Conservation (phyloP, 1,284 basidiomycete genomes). For the Sparassis latifolia region DNA sequence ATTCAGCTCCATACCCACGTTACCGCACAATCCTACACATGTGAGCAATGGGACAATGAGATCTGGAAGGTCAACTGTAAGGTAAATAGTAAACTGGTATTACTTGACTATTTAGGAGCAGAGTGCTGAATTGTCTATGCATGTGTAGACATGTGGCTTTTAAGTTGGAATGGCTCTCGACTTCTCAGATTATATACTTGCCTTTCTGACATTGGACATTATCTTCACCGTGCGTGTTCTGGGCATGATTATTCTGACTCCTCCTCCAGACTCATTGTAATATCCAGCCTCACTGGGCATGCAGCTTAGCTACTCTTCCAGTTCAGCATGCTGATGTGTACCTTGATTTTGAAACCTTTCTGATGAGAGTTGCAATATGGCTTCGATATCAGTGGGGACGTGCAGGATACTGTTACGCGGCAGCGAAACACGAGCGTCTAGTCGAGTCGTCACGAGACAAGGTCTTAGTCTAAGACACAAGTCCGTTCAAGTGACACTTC, state of each 20-base stretch:
- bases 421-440: too few species aligned
- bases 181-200: not conserved
- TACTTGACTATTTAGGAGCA: too few species aligned
- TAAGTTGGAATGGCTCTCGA: not conserved
- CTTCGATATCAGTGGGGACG: not conserved
- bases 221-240: not conserved
- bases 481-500: too few species aligned
- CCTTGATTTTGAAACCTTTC: not conserved
- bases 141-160: not conserved
- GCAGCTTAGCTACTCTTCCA: not conserved
- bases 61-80: not conserved
- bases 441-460: too few species aligned
- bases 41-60: not conserved
- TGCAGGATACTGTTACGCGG: not conserved
- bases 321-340: not conserved
- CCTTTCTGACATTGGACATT: not conserved
- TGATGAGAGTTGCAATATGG: not conserved
- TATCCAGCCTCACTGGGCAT: not conserved
- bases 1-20: not conserved
- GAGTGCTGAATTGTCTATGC: too few species aligned
- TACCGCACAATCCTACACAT: not conserved
- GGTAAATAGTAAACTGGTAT: not conserved
- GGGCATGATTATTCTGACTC: too few species aligned
- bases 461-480: too few species aligned
- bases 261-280: too few species aligned